Conservation (phyloP, 2,329 filamentous ascomycete species). For the Dendryphion nanum region DNA sequence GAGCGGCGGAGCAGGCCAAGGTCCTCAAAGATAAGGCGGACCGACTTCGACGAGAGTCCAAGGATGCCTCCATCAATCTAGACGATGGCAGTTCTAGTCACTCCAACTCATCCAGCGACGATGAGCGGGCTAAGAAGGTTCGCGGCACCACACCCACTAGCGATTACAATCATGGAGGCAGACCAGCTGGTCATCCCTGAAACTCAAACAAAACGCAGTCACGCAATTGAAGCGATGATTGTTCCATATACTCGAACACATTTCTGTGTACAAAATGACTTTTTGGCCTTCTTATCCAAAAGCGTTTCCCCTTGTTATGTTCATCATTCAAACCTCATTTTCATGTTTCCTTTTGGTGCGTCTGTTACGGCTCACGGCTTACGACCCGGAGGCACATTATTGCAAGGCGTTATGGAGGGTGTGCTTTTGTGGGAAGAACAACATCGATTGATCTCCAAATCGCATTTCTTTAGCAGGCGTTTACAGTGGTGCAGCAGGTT, state of each 20-base stretch:
- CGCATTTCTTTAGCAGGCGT: no score
- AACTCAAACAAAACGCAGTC: no score
- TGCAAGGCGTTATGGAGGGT: constrained; percentile 10
- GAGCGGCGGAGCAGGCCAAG: constrained; percentile 50
- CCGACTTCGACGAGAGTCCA: constrained; percentile 48
- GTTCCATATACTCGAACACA: no score
- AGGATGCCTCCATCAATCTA: constrained; percentile 37
- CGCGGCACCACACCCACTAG: constrained; percentile 8
- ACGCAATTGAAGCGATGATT: no score
- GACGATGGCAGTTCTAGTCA: constrained; percentile 41
- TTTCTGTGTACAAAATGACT: background rate
- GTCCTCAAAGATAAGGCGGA: constrained; percentile 52
- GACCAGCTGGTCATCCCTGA: constrained; percentile 30
- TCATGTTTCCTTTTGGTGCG: no score
- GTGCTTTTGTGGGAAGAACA: no score
- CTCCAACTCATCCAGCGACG: constrained; percentile 30
- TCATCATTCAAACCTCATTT: background rate
- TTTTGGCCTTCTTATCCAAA: constrained; percentile 2
- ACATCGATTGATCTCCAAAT: no score
- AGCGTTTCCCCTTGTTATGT: constrained; percentile 1
- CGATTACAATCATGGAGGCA: constrained; percentile 7
- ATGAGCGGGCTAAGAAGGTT: constrained; percentile 29
- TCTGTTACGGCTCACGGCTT: constrained; percentile 6
- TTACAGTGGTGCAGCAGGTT: no score
- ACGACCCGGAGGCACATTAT: constrained; percentile 12